Conservation (phyloP, 148 eudicot genomes). For the Vaccinium myrtillus region DNA sequence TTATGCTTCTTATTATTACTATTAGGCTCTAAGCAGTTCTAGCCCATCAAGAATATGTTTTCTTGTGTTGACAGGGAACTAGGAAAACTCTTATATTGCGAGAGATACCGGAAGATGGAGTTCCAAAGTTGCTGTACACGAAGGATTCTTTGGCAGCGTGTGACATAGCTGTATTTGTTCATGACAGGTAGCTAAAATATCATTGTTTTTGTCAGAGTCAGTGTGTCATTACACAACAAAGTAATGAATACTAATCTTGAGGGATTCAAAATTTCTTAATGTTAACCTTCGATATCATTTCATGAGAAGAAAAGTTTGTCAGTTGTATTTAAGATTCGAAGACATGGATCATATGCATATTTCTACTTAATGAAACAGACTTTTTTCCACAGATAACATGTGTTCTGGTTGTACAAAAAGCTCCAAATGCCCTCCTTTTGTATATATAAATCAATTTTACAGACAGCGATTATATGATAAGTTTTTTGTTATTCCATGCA, state of each 20-base stretch:
- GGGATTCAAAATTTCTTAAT: neutral
- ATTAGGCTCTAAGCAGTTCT: neutral
- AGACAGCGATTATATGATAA: neutral
- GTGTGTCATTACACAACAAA: neutral
- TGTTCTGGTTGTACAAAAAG: neutral
- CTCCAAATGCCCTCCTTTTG: neutral
- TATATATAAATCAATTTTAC: neutral
- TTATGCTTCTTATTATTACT: neutral
- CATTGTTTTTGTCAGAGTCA: neutral
- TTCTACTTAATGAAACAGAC: neutral
- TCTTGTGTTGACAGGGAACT: conserved; percentile 50
- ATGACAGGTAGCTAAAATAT: conserved; percentile 63
- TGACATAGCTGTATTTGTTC: conserved; percentile 83
- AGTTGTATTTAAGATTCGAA: neutral
- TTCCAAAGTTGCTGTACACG: conserved; percentile 47
- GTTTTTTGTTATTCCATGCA: too few relatives aligned
- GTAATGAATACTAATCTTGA: neutral
- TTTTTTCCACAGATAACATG: neutral
- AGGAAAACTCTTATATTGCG: conserved; percentile 75
- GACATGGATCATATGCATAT: neutral
- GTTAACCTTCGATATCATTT: neutral
- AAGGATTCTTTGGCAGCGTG: conserved; percentile 82
- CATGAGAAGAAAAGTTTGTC: neutral
- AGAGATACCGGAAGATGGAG: conserved; percentile 78
- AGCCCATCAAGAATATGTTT: neutral